Conservation (phyloP, 2,329 filamentous ascomycete species). For the Plenodomus biglobosus region DNA sequence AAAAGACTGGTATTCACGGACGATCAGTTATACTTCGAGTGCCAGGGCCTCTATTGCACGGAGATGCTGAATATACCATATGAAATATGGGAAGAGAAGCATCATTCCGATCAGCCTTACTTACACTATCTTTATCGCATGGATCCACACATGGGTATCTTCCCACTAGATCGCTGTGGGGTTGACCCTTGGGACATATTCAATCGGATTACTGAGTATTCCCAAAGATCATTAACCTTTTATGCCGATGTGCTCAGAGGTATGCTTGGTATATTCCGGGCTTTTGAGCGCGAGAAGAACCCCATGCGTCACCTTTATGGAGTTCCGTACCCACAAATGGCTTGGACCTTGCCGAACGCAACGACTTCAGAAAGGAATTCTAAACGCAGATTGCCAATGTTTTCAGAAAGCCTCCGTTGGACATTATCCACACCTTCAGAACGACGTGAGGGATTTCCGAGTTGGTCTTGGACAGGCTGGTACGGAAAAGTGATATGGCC, state of each 20-base stretch:
- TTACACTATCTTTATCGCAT: constrained; percentile 3
- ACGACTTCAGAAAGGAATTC: background rate
- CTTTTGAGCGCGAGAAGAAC: constrained; percentile 1
- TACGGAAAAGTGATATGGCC: constrained; percentile 8
- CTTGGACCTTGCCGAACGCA: background rate
- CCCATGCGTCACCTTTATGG: constrained; percentile 11
- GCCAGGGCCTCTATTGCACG: constrained; percentile 4
- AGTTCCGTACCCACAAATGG: constrained; percentile 5
- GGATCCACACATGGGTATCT: constrained; percentile 5
- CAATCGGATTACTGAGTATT: constrained; percentile 2
- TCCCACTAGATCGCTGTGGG: constrained; percentile 10
- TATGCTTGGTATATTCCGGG: background rate
- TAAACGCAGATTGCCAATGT: constrained; percentile 2
- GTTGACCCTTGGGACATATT: constrained; percentile 12
- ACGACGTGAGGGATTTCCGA: constrained; percentile 3
- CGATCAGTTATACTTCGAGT: constrained; percentile 1
- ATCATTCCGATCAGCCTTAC: constrained; percentile 3
- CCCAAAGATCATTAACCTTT: constrained; percentile 1
- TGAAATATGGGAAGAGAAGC: constrained; percentile 5
- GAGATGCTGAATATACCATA: constrained; percentile 7
- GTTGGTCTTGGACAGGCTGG: constrained; percentile 6
- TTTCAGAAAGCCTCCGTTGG: constrained; percentile 5
- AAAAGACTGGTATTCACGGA: background rate
- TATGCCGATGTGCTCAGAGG: constrained; percentile 1
- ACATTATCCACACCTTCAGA: background rate